Evolutionary conservation across 202 grass and related monocot genomes (phyloP), one percentile per base, ranked within the genome.

Genomic region (Panicum hallii): DNA sequence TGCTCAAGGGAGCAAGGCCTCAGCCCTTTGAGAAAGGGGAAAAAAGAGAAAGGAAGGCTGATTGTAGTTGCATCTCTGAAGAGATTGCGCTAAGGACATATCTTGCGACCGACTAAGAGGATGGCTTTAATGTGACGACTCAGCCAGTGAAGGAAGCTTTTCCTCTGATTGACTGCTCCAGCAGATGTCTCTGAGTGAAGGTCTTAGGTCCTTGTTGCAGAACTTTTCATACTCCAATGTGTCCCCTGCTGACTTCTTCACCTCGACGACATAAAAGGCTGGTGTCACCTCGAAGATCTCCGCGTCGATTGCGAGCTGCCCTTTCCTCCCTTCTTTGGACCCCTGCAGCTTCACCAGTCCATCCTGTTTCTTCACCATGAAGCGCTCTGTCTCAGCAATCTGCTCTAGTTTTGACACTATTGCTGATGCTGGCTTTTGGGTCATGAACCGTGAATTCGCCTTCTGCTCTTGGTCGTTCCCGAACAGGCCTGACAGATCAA

Each of bases 401-500:
- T 95, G 90, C 83, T 98, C 93, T n/a, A 98, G 77, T 82, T 85
- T 98, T 45, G 95, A 98, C 55, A 95, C 92, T 77, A 98, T 95
- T 17, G 88, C 85, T 62, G 89, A 92, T 69, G 89, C 93, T 7
- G 89, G 77, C 55, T 88, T 87, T 53, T 93, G 85, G 38, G 90
- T 90, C 89, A 90, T 90, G 78, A 95, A 98, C 86, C 82, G 89
- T 4, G 78, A 81, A 56, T 84, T 83, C 1, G 85, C 58, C 70
- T 88, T 91, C 61, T 93, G 85, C 60, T 79, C 81, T 72, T 67
- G 77, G 41, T 86, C 89, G 40, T 89, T 81, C 55, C 85, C 90
- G 54, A 98, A 97, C 42, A 95, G 73, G 52, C 89, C 76, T 53
- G 95, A 98, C 20, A 98, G 89, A 72, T 98, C 91, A 56, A 98